Evolutionary conservation across 352 stramenopile genomes (phyloP).

Genomic region (Phytopythium aichiense): DNA sequence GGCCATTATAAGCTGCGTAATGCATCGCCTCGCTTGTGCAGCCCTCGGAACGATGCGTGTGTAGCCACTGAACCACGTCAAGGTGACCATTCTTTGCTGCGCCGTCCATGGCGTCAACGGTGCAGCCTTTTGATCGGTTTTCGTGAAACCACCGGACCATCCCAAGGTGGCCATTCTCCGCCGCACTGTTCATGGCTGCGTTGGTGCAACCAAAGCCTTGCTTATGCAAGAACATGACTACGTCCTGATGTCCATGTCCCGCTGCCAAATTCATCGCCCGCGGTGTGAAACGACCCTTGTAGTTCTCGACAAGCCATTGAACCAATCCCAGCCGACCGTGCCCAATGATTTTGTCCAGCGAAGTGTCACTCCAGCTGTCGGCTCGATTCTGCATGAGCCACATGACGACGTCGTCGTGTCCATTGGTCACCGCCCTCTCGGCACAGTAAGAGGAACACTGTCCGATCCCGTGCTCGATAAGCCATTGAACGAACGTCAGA

Average conservation of each 20-base stretch:
- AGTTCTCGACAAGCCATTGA: conserved; percentile 22
- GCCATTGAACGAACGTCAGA: conserved; percentile 27
- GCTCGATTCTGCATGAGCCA: conserved; percentile 21
- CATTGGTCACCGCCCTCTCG: conserved; percentile 22
- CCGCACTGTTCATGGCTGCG: conserved; percentile 18
- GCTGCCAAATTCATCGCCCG: conserved; percentile 21
- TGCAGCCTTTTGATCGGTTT: background rate
- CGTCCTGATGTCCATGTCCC: background rate
- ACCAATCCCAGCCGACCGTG: conserved; percentile 21
- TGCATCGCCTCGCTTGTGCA: background rate
- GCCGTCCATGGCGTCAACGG: background rate
- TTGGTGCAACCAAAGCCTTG: background rate
- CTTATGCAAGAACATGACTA: conserved; percentile 1
- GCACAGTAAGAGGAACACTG: conserved; percentile 19
- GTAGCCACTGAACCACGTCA: background rate
- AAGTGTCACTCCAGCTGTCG: conserved; percentile 23
- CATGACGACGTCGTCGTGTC: conserved; percentile 24
- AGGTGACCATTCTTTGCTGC: background rate
- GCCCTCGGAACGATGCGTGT: background rate
- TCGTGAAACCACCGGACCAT: background rate
- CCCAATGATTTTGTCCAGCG: conserved; percentile 23
- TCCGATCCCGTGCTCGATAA: conserved; percentile 20
- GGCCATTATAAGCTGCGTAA: background rate
- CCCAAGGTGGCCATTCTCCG: conserved; percentile 1
- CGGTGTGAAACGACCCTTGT: conserved; percentile 10